phyloP scores from a whole-genome alignment of 208 protist genomes.

The Plasmodiophora brassicae region DNA sequence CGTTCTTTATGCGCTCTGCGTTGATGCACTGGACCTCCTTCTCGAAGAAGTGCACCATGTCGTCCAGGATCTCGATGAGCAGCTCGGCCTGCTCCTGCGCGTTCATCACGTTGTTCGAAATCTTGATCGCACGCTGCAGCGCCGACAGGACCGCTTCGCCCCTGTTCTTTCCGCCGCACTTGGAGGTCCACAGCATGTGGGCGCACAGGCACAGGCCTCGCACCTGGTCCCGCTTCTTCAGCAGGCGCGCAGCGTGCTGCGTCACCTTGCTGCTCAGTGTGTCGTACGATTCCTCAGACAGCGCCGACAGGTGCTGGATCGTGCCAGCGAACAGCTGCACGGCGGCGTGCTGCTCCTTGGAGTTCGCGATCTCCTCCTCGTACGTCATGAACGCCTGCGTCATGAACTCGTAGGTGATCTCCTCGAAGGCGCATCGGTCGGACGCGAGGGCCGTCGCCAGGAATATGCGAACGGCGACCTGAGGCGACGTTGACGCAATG shows the following conservation, averaged over 20 bases:
- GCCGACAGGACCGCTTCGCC: slow-evolving; percentile 77
- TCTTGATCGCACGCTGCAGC: slow-evolving; percentile 79
- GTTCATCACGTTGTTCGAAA: slow-evolving; percentile 67
- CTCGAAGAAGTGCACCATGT: slow-evolving; percentile 84
- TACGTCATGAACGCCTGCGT: slow-evolving; percentile 82
- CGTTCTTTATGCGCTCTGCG: slow-evolving; percentile 49
- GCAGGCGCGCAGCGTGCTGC: slow-evolving; percentile 75
- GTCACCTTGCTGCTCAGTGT: slow-evolving; percentile 75
- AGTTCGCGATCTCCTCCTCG: slow-evolving; percentile 79
- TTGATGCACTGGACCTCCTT: slow-evolving; percentile 63
- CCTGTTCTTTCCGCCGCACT: slow-evolving; percentile 59
- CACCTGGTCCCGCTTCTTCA: slow-evolving; percentile 62
- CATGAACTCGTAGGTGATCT: slow-evolving; percentile 62
- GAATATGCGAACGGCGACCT: background rate
- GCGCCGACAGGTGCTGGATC: slow-evolving; percentile 7
- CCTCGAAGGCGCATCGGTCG: slow-evolving; percentile 45
- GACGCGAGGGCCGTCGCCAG: background rate
- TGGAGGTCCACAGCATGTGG: slow-evolving; percentile 73
- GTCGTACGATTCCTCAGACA: slow-evolving; percentile 80
- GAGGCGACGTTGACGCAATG: background rate
- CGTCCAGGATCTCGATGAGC: slow-evolving; percentile 88
- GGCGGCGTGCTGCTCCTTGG: slow-evolving; percentile 69
- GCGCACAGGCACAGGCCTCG: slow-evolving; percentile 68
- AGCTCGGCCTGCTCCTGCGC: slow-evolving; percentile 60
- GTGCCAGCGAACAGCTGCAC: slow-evolving; percentile 71